A percentile compares a stretch with the other conserved stretches of the same genome.
Conservation (phyloP, 129 eudicot species). For the Centaurea solstitialis region DNA sequence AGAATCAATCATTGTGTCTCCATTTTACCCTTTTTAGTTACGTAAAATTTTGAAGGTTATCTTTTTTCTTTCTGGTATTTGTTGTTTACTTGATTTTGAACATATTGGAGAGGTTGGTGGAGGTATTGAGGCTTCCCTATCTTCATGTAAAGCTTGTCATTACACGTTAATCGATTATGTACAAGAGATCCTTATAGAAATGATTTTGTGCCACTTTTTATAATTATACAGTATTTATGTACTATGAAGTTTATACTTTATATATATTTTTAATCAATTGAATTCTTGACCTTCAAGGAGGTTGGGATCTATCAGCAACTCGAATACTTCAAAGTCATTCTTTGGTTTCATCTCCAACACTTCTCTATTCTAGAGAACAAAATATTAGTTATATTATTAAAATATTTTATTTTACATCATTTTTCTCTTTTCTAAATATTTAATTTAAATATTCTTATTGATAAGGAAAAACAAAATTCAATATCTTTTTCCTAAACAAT, state of each 20-base stretch:
- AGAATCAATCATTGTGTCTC: conserved; percentile 12
- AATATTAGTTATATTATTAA: no score
- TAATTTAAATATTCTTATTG: no score
- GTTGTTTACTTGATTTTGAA: conserved; percentile 15
- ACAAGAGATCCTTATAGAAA: background rate
- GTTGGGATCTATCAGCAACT: background rate
- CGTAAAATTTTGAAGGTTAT: conserved; percentile 3
- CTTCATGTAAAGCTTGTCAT: conserved; percentile 17
- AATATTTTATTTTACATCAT: no score
- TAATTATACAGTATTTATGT: background rate
- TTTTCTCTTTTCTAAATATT: no score
- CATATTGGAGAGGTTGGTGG: conserved; percentile 32
- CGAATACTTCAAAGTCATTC: no score
- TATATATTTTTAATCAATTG: background rate
- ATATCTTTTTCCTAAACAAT: no score
- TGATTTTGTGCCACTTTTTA: background rate
- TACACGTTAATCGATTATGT: background rate
- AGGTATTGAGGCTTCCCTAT: conserved; percentile 36
- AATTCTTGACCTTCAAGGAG: background rate
- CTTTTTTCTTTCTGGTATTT: background rate
- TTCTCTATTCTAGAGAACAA: no score
- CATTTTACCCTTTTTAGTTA: background rate
- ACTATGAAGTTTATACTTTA: background rate
- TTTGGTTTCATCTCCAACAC: no score
- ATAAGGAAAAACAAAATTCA: no score